Percentiles rank a stretch among this genome's conserved stretches.
Conservation (phyloP, 345 rosid genomes). For the Raphanus sativus region DNA sequence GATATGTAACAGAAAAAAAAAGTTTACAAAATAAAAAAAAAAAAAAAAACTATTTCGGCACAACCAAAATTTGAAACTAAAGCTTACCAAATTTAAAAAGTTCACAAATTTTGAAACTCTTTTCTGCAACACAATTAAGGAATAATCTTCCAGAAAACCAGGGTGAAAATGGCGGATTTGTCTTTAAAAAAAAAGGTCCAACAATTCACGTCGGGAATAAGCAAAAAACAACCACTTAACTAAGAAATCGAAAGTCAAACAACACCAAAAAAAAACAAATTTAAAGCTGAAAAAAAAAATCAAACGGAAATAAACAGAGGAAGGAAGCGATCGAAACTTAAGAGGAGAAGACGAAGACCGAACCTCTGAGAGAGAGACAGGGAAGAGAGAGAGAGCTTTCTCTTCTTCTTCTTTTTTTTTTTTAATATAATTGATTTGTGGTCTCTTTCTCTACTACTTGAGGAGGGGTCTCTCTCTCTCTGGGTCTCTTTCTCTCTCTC, state of each 20-base stretch:
- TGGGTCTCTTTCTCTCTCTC: slow-evolving; percentile 33
- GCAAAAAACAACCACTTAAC: neutral
- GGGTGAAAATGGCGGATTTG: neutral
- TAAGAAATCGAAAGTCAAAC: slow-evolving; percentile 29
- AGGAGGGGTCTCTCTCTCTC: slow-evolving; percentile 21
- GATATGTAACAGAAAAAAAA: neutral
- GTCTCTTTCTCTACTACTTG: slow-evolving; percentile 27
- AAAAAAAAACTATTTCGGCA: neutral
- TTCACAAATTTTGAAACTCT: slow-evolving; percentile 5
- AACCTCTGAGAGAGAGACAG: slow-evolving; percentile 29
- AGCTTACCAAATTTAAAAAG: neutral
- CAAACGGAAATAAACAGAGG: slow-evolving; percentile 1
- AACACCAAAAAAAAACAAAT: neutral
- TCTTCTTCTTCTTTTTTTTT: neutral
- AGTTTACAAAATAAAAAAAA: neutral
- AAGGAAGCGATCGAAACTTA: slow-evolving; percentile 28
- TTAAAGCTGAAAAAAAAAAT: neutral
- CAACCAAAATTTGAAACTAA: neutral
- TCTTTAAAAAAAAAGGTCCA: neutral
- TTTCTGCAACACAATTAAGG: neutral
- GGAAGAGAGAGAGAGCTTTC: slow-evolving; percentile 6
- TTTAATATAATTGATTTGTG: slow-evolving; percentile 11
- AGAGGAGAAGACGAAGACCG: slow-evolving; percentile 21
- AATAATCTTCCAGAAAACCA: neutral
- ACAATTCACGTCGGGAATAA: neutral